Conservation (phyloP, 805 yeast species). For the Ascoidea asiatica region DNA sequence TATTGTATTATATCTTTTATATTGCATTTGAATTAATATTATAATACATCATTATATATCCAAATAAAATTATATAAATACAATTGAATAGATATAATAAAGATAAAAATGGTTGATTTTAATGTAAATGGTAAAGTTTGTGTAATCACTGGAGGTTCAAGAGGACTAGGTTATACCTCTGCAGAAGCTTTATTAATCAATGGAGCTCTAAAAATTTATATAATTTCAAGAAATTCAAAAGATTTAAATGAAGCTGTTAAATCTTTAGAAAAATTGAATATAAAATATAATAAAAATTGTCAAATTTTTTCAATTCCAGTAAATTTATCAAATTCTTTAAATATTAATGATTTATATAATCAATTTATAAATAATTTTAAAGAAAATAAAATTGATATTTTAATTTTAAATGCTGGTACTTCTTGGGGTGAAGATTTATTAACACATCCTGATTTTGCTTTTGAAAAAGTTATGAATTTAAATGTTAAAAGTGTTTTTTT, state of each 20-base stretch:
- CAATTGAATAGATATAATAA: no score
- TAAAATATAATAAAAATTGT: constrained; percentile 12
- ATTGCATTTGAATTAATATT: no score
- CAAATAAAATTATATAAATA: no score
- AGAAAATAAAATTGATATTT: constrained; percentile 36
- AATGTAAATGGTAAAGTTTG: constrained; percentile 48
- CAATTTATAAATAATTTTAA: constrained; percentile 25
- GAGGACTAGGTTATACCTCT: constrained; percentile 61
- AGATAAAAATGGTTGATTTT: constrained; percentile 18
- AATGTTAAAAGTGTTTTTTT: constrained; percentile 59
- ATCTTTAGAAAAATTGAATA: constrained; percentile 17
- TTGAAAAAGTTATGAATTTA: constrained; percentile 48
- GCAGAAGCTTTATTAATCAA: constrained; percentile 49
- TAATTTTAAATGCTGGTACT: constrained; percentile 72
- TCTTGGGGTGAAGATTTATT: constrained; percentile 61
- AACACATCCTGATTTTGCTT: constrained; percentile 44
- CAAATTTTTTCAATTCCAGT: constrained; percentile 37
- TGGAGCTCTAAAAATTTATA: constrained; percentile 49
- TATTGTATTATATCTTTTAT: no score
- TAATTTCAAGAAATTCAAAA: constrained; percentile 48
- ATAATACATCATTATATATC: no score
- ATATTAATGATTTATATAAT: constrained; percentile 29
- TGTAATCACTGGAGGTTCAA: constrained; percentile 59
- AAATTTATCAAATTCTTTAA: constrained; percentile 37
- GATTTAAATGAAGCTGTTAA: constrained; percentile 47